Evolutionary conservation across 495 filamentous ascomycete genomes (phyloP).

Genomic region (Hyphodiscus hymeniophilus): DNA sequence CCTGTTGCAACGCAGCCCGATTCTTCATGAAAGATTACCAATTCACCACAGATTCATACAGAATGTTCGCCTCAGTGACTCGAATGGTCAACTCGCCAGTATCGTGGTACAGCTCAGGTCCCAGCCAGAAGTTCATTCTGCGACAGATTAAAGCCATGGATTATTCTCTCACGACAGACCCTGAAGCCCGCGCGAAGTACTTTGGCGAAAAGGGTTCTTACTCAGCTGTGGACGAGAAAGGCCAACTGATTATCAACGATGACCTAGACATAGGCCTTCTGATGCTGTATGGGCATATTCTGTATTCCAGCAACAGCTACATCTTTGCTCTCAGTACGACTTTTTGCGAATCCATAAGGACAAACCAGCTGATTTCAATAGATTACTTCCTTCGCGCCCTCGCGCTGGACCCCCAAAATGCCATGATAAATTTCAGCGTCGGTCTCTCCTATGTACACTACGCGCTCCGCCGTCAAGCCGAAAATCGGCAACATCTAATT

Average conservation of each 20-base stretch:
- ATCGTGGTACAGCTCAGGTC: conserved; percentile 50
- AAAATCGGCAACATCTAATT: conserved; percentile 80
- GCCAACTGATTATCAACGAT: conserved; percentile 35
- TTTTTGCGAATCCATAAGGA: neutral
- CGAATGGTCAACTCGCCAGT: conserved; percentile 52
- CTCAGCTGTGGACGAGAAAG: conserved; percentile 40
- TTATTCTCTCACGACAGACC: conserved; percentile 29
- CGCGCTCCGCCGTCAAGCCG: conserved; percentile 77
- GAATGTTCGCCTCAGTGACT: conserved; percentile 65
- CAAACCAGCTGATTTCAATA: conserved; percentile 2
- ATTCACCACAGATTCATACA: conserved; percentile 76
- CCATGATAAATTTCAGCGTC: conserved; percentile 63
- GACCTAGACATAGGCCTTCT: conserved; percentile 67
- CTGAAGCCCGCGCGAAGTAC: conserved; percentile 23
- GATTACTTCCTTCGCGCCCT: conserved; percentile 87
- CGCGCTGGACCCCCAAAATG: conserved; percentile 66
- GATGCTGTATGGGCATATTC: conserved; percentile 80
- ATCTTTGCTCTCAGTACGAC: conserved; percentile 63
- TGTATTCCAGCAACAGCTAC: conserved; percentile 72
- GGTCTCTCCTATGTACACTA: conserved; percentile 76
- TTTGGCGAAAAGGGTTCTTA: conserved; percentile 36
- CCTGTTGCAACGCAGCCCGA: conserved; percentile 55
- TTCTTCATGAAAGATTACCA: conserved; percentile 84
- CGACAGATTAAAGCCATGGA: conserved; percentile 91
- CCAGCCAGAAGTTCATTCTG: conserved; percentile 78